A percentile compares a stretch with the other conserved stretches of the same genome.
Evolutionary conservation across 2,329 filamentous ascomycete genomes (phyloP).

Genomic region (Xylariaceae sp.): DNA sequence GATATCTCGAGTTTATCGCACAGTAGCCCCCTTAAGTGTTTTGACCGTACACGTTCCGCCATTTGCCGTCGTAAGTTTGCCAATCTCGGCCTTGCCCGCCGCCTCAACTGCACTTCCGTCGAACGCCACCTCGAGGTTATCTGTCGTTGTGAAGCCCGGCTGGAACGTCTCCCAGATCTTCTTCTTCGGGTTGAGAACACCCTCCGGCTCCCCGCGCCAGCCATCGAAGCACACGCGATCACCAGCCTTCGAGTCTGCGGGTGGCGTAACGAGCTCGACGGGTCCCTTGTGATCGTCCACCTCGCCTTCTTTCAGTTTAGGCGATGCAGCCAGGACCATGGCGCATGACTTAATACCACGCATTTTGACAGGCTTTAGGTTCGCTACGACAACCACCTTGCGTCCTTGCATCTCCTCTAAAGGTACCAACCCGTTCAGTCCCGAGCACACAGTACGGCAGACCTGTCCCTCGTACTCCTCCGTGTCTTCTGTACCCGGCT

Average conservation of each 20-base stretch:
- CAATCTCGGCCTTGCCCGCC: constrained; percentile 71
- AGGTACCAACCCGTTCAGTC: constrained; percentile 89
- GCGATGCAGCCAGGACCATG: constrained; percentile 96
- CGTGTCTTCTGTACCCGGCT: constrained; percentile 84
- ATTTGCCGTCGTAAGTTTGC: constrained; percentile 75
- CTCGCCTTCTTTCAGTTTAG: constrained; percentile 80
- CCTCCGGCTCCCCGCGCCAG: constrained; percentile 91
- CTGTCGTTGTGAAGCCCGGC: constrained; percentile 92
- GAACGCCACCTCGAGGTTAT: constrained; percentile 81
- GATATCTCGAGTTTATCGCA: no score
- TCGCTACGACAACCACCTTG: constrained; percentile 94
- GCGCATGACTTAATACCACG: constrained; percentile 75
- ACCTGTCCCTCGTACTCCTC: constrained; percentile 89
- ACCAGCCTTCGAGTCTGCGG: constrained; percentile 77
- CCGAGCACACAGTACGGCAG: constrained; percentile 94
- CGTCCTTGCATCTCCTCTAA: constrained; percentile 96
- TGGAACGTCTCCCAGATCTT: constrained; percentile 98
- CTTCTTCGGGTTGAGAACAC: constrained; percentile 97
- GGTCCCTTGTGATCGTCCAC: constrained; percentile 85
- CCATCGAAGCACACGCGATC: constrained; percentile 93
- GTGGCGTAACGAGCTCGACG: constrained; percentile 89
- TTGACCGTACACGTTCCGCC: constrained; percentile 85
- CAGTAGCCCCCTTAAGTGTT: constrained; percentile 78
- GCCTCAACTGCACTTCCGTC: constrained; percentile 79
- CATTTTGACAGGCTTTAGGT: constrained; percentile 99